Conservation (phyloP, 2,329 filamentous ascomycete genomes). For the Epichloe sibirici region DNA sequence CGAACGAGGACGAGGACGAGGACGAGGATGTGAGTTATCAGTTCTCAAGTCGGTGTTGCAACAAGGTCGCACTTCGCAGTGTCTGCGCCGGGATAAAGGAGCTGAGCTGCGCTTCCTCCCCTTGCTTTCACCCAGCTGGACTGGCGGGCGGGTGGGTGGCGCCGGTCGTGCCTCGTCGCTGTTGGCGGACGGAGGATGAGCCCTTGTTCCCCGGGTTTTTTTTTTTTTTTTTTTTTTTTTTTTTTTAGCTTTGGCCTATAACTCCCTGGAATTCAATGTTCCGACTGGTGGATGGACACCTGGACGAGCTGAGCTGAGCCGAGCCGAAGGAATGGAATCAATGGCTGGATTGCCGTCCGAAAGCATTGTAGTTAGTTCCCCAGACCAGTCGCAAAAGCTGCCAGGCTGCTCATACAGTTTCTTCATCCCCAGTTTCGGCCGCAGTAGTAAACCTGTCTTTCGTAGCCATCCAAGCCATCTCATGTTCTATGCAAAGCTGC, state of each 20-base stretch:
- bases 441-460: not conserved
- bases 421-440: not conserved
- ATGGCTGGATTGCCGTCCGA: not conserved
- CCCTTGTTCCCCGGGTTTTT: constrained; percentile 4
- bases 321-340: too few species aligned
- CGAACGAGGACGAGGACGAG: too few species aligned
- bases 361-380: not conserved
- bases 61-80: not conserved
- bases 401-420: too few species aligned
- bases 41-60: not conserved
- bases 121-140: not conserved
- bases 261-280: constrained; percentile 3
- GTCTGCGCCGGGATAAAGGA: too few species aligned
- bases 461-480: not conserved
- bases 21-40: too few species aligned
- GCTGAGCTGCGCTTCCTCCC: not conserved
- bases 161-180: constrained; percentile 1
- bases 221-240: not conserved
- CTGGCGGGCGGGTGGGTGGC: constrained; percentile 5
- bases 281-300: not conserved
- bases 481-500: not conserved
- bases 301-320: too few species aligned
- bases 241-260: not conserved
- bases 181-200: constrained; percentile 3
- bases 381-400: not conserved